These are phyloP conservation scores for Claviceps sp. DNA, from an alignment of 2,329 filamentous ascomycete species.

Conservation along the genomic window DNA sequence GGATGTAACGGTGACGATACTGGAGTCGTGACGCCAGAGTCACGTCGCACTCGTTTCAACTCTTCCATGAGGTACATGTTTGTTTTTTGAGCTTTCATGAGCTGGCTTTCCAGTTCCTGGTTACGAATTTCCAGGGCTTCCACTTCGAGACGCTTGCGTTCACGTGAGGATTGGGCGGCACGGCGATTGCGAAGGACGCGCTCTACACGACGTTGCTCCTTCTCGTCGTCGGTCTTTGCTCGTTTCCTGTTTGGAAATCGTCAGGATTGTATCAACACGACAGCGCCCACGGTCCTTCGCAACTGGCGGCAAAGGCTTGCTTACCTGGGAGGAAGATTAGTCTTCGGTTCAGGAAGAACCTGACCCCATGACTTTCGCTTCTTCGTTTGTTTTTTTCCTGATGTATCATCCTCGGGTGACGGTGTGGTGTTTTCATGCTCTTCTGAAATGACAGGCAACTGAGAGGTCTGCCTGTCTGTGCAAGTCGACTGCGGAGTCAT, in stretches of 20 bases:
- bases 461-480: slow-evolving; percentile 18
- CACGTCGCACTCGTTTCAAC: slow-evolving; percentile 34
- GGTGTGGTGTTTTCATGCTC: slow-evolving; percentile 6
- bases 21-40: slow-evolving; percentile 26
- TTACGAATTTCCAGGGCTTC: slow-evolving; percentile 73
- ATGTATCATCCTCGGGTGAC: slow-evolving; percentile 8
- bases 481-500: slow-evolving; percentile 32
- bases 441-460: slow-evolving; percentile 13
- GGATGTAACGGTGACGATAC: slow-evolving; percentile 28
- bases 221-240: slow-evolving; percentile 97
- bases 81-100: slow-evolving; percentile 44
- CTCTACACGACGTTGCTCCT: slow-evolving; percentile 94
- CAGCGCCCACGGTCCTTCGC: too few species aligned
- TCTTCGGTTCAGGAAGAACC: slow-evolving; percentile 91
- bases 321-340: slow-evolving; percentile 81
- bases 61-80: slow-evolving; percentile 36
- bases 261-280: slow-evolving; percentile 4
- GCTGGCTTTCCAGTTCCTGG: slow-evolving; percentile 50
- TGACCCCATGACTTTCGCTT: slow-evolving; percentile 99
- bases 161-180: slow-evolving; percentile 89
- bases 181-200: slow-evolving; percentile 92
- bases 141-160: slow-evolving; percentile 79
- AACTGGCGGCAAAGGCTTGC: slow-evolving; percentile 7
- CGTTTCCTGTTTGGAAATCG: slow-evolving; percentile 53
- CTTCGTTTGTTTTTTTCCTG: slow-evolving; percentile 64